A percentile compares a stretch with the other conserved stretches of the same genome.
These are phyloP conservation scores for Ophiostoma populinum DNA, from an alignment of 2,329 filamentous ascomycete species.

Conservation along the genomic window DNA sequence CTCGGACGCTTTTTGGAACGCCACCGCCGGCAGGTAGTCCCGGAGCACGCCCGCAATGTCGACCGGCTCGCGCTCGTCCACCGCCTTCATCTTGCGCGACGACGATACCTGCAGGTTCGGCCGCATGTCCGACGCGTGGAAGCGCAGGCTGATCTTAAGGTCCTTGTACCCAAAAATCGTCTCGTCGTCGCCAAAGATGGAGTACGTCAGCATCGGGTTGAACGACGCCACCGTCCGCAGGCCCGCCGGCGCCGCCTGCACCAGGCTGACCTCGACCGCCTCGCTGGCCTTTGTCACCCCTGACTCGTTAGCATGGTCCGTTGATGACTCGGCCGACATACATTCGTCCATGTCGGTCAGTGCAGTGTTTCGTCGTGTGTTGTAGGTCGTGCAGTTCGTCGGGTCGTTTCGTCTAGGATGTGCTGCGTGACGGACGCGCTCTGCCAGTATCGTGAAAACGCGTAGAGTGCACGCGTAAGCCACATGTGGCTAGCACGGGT, in stretches of 20 bases:
- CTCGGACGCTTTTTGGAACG: conserved; percentile 43
- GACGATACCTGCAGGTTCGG: conserved; percentile 58
- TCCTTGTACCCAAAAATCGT: conserved; percentile 79
- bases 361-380: no score
- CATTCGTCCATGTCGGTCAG: no score
- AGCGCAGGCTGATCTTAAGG: conserved; percentile 57
- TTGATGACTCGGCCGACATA: not conserved
- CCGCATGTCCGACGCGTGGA: conserved; percentile 53
- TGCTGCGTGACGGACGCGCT: no score
- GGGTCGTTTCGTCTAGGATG: no score
- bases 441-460: no score
- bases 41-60: conserved; percentile 50
- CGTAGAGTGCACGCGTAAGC: no score
- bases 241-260: conserved; percentile 29
- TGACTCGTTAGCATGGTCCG: conserved; percentile 14
- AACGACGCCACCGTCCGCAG: conserved; percentile 50
- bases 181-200: conserved; percentile 88
- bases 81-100: conserved; percentile 49
- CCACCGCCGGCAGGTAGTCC: conserved; percentile 51
- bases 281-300: conserved; percentile 45
- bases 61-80: conserved; percentile 50
- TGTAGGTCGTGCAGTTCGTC: no score
- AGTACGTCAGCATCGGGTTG: conserved; percentile 73
- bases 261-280: conserved; percentile 43
- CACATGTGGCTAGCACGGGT: no score